Percentiles rank a stretch among this genome's conserved stretches.
phyloP scores from a whole-genome alignment of 805 yeast genomes.

The Schwanniomyces pseudopolymorphus region DNA sequence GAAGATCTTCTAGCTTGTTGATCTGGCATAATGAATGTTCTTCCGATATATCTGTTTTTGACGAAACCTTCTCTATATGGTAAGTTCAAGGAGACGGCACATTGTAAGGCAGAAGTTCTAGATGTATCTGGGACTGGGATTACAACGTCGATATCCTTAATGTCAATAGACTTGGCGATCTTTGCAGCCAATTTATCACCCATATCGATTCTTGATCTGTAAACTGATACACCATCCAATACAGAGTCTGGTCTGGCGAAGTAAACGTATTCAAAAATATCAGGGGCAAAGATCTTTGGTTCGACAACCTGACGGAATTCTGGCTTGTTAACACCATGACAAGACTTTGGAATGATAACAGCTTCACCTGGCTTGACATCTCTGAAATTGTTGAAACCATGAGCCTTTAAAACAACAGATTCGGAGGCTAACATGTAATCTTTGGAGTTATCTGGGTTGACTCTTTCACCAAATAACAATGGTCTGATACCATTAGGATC shows the following conservation, averaged over 20 bases:
- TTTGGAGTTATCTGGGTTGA: conserved; percentile 58
- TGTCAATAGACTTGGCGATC: conserved; percentile 45
- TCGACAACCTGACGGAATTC: conserved; percentile 86
- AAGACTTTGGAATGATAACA: conserved; percentile 81
- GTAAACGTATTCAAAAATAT: conserved; percentile 94
- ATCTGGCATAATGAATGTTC: conserved; percentile 98
- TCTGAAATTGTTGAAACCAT: conserved; percentile 74
- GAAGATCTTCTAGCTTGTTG: conserved; percentile 92
- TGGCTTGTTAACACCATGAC: conserved; percentile 51
- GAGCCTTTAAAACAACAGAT: conserved; percentile 91
- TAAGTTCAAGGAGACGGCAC: conserved; percentile 75
- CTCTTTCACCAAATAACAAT: conserved; percentile 79
- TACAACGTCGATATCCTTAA: conserved; percentile 77
- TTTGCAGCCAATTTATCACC: conserved; percentile 84
- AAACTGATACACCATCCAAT: conserved; percentile 94
- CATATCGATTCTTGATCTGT: conserved; percentile 90
- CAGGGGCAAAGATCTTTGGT: conserved; percentile 81
- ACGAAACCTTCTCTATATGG: conserved; percentile 97
- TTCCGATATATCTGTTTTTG: conserved; percentile 93
- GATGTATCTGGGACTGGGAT: conserved; percentile 98
- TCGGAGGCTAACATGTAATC: conserved; percentile 97
- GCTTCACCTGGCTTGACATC: conserved; percentile 96
- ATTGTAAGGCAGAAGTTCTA: conserved; percentile 91
- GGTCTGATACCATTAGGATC: conserved; percentile 98
- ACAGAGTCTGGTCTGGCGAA: conserved; percentile 98